phyloP scores from a whole-genome alignment of 176 grass and related monocot species.

The Triticum aestivum region IWGSC_CS_RefSeq_v2.1 NC_057804.1:28260603-28261102 shows the following conservation, averaged over 20 bases:
- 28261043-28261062: too few species aligned
- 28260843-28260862: slow-evolving; percentile 23
- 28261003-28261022: too few species aligned
- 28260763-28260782: background rate
- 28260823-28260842: slow-evolving; percentile 33
- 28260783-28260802: slow-evolving; percentile 10
- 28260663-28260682: slow-evolving; percentile 31
- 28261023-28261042: too few species aligned
- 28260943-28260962: background rate
- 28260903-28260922: slow-evolving; percentile 14
- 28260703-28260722: background rate
- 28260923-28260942: slow-evolving; percentile 41
- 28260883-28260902: background rate
- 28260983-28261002: too few species aligned
- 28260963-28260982: too few species aligned
- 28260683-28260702: slow-evolving; percentile 8
- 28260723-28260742: slow-evolving; percentile 5
- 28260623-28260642: slow-evolving; percentile 40
- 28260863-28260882: slow-evolving; percentile 36
- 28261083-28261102: too few species aligned
- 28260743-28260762: background rate
- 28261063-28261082: too few species aligned
- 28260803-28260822: background rate
- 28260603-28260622: slow-evolving; percentile 35
- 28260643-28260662: slow-evolving; percentile 18